phyloP scores from a whole-genome alignment of 306 rosid genomes.

The Lathyrus sativus region DNA sequence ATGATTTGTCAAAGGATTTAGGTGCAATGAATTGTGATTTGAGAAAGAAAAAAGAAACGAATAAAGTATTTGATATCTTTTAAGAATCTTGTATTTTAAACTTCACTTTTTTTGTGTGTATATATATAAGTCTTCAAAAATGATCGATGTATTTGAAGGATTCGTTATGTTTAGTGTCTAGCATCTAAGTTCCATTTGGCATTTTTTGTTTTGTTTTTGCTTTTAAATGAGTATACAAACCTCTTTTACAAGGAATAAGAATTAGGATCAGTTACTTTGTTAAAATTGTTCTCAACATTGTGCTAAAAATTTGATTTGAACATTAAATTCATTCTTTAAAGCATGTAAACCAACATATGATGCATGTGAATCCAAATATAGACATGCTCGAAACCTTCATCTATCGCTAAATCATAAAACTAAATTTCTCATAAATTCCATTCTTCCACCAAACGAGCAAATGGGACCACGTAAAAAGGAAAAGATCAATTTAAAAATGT shows the following conservation, averaged over 20 bases:
- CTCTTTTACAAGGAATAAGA: conserved; percentile 7
- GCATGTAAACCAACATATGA: too few species aligned
- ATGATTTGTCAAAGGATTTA: conserved; percentile 11
- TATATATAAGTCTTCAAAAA: conserved; percentile 34
- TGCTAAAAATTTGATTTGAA: too few species aligned
- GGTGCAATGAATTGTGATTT: conserved; percentile 25
- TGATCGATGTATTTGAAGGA: neutral
- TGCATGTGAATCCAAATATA: too few species aligned
- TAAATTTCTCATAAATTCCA: too few species aligned
- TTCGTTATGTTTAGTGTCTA: conserved; percentile 3
- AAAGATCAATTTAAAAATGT: too few species aligned
- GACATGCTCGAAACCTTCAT: too few species aligned
- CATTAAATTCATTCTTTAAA: too few species aligned
- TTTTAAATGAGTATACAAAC: conserved; percentile 12
- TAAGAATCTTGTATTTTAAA: conserved; percentile 33
- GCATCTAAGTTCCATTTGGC: conserved; percentile 23
- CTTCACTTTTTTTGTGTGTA: conserved; percentile 16
- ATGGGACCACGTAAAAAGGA: too few species aligned
- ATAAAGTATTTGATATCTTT: conserved; percentile 23
- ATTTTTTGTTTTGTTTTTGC: conserved; percentile 17
- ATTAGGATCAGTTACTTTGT: too few species aligned
- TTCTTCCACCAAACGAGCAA: too few species aligned
- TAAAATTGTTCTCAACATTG: too few species aligned
- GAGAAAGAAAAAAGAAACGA: neutral
- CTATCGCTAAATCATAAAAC: too few species aligned